A percentile compares a stretch with the other conserved stretches of the same genome.
Conservation (phyloP, 2,329 filamentous ascomycete species). For the Alternaria conjuncta region DNA sequence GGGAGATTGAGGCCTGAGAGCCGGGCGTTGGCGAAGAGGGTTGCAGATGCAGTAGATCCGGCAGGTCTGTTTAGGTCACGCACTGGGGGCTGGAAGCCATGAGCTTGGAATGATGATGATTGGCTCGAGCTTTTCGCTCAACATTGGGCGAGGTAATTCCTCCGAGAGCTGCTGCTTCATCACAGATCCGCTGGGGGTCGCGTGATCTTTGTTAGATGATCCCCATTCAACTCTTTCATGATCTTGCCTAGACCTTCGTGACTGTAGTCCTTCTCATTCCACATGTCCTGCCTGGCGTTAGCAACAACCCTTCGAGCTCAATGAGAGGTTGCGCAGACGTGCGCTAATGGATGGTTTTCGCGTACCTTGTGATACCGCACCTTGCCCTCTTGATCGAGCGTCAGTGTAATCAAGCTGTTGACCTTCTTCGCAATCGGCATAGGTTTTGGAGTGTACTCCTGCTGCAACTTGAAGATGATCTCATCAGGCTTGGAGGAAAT, state of each 20-base stretch:
- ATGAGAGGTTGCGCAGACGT: neutral
- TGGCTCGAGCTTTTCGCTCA: neutral
- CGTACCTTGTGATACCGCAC: constrained; percentile 61
- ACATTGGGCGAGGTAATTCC: neutral
- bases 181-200: constrained; percentile 41
- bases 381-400: constrained; percentile 62
- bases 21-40: constrained; percentile 44
- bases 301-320: neutral
- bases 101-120: neutral
- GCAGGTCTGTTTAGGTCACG: constrained; percentile 49
- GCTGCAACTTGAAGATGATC: constrained; percentile 57
- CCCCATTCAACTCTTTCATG: constrained; percentile 59
- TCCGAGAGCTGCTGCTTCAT: neutral
- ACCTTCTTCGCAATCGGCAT: constrained; percentile 56
- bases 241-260: constrained; percentile 61
- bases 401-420: constrained; percentile 61
- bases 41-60: constrained; percentile 51
- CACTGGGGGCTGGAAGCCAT: constrained; percentile 53
- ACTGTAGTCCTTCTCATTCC: constrained; percentile 65
- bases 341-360: neutral
- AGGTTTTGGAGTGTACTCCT: constrained; percentile 55
- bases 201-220: constrained; percentile 54
- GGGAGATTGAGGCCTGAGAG: constrained; percentile 46
- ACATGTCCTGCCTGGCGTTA: constrained; percentile 56
- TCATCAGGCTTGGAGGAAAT: constrained; percentile 47